Evolutionary conservation across 768 basidiomycete species (phyloP), one percentile per base, ranked within the genome.

Genomic region (Lactarius tabidus): DNA sequence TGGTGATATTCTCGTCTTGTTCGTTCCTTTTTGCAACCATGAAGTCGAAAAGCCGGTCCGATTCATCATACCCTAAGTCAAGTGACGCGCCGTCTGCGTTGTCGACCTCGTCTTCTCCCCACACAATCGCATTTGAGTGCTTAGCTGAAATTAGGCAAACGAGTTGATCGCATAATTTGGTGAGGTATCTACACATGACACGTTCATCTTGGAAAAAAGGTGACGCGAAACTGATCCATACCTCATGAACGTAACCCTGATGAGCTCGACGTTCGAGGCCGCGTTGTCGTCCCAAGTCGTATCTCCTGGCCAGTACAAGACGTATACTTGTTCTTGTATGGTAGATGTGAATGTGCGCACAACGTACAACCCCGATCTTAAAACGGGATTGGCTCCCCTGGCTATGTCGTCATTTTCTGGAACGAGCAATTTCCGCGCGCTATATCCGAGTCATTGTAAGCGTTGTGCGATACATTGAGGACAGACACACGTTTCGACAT

Each of bases 161-260:
- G n/a, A n/a, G n/a, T n/a, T n/a, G n/a, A n/a, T n/a, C n/a, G n/a
- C n/a, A n/a, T n/a, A n/a, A n/a, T n/a, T 57, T 39, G 7, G 33
- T 57, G 23, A 57, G 56, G 20, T 57, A 57, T 14, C 36, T 36
- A 38, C 10, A 0, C 1, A 7, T 38, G 7, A 8, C 23, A 43
- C n/a, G 41, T 29, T 18, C 5, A 12, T 43, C 17, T 23, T 8
- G 41, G 12, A 45, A 3, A n/a, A 23, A 36, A 26, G 6, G 15
- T 14, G 14, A 7, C 9, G 6, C 23, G 14, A 38, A n/a, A 8
- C 5, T 28, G 12, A 8, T 15, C 20, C 73, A 29, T 72, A 83
- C 85, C 85, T 74, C 83, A 87, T 86, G 69, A 87, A 87, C 0
- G 84, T 84, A 2, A 81, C 75, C 5, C 85, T 78, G 72, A 85